Conservation (phyloP, 1,284 basidiomycete species). For the Abortiporus biennis region DNA sequence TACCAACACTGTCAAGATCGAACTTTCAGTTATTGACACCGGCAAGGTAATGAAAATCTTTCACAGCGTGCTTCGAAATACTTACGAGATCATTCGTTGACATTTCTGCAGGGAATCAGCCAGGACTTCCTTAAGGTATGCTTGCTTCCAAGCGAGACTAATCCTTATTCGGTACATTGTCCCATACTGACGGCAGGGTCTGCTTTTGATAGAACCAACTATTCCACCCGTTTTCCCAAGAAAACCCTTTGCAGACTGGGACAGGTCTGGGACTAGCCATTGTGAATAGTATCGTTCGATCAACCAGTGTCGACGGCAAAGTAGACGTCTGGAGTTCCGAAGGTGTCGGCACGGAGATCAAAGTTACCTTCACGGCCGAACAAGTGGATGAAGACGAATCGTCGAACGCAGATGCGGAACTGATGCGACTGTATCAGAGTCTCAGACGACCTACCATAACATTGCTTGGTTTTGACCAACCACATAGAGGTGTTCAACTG, state of each 20-base stretch:
- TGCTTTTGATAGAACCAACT: conserved; percentile 68
- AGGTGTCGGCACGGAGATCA: conserved; percentile 90
- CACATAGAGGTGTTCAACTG: conserved; percentile 66
- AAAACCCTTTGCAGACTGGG: conserved; percentile 86
- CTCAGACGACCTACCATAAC: conserved; percentile 51
- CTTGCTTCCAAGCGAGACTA: no score
- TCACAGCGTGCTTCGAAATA: not conserved
- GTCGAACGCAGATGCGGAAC: conserved; percentile 32
- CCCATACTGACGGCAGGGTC: not conserved
- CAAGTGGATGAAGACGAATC: conserved; percentile 39
- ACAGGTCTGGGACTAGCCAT: conserved; percentile 97
- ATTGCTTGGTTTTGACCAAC: conserved; percentile 68
- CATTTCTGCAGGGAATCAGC: conserved; percentile 64
- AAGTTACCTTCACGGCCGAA: conserved; percentile 81
- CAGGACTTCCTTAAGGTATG: conserved; percentile 79
- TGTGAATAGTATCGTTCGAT: conserved; percentile 88
- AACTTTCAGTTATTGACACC: conserved; percentile 85
- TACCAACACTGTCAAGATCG: conserved; percentile 65
- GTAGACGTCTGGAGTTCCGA: conserved; percentile 87
- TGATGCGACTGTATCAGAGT: conserved; percentile 41
- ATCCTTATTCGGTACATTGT: no score
- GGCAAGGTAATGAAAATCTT: conserved; percentile 57
- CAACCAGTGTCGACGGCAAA: conserved; percentile 83
- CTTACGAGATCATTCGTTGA: not conserved
- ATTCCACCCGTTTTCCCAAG: conserved; percentile 96